phyloP scores from a whole-genome alignment of 169 alveolate species.

The Amoebophrya sp. region DNA sequence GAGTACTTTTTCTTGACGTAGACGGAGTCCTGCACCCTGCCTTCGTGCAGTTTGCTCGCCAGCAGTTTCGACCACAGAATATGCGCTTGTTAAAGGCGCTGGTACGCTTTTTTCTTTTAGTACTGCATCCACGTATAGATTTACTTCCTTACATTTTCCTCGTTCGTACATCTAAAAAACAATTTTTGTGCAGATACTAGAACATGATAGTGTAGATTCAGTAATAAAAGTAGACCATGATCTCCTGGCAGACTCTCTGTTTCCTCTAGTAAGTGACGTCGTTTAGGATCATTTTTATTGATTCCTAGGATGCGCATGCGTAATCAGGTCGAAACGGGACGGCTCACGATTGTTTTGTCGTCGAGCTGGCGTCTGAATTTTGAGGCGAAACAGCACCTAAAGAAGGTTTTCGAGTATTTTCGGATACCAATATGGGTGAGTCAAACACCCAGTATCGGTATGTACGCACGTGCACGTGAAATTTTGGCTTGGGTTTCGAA shows the following conservation, averaged over 20 bases:
- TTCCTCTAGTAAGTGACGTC: not conserved
- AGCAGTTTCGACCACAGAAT: conserved; percentile 4
- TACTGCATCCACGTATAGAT: too few species aligned
- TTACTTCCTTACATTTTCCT: not conserved
- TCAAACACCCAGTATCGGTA: not conserved
- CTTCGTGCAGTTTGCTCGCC: conserved; percentile 1
- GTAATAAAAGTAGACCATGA: too few species aligned
- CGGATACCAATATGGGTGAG: not conserved
- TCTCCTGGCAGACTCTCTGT: too few species aligned
- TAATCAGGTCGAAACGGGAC: not conserved
- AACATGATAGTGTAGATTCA: too few species aligned
- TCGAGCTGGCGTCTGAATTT: not conserved
- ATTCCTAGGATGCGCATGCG: too few species aligned
- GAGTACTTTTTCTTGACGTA: not conserved
- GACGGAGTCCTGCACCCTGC: conserved; percentile 8
- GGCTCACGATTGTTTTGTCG: not conserved
- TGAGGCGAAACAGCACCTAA: not conserved
- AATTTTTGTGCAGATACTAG: too few species aligned
- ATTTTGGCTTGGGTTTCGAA: not conserved
- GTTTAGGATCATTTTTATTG: not conserved
- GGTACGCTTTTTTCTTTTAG: too few species aligned
- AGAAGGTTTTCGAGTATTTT: not conserved
- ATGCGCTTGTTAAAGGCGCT: not conserved
- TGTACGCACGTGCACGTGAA: conserved; percentile 12
- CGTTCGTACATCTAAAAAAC: not conserved